Conservation (phyloP, 164 flowering plant genomes). For the Akebia trifoliata region DNA sequence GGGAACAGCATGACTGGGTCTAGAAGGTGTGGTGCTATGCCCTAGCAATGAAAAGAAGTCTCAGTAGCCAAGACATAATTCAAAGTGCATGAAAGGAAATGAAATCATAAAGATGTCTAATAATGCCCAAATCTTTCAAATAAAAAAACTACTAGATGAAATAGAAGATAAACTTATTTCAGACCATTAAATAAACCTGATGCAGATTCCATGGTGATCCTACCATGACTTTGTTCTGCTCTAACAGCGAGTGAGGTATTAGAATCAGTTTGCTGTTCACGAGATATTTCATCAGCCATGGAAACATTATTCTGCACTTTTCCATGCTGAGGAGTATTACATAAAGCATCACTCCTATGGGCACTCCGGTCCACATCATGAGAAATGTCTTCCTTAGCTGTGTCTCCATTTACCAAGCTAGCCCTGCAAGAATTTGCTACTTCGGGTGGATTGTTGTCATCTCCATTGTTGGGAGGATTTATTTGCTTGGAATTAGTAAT, state of each 20-base stretch:
- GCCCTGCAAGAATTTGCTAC: constrained; percentile 40
- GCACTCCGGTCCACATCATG: constrained; percentile 32
- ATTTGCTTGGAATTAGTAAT: constrained; percentile 30
- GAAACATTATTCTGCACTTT: constrained; percentile 29
- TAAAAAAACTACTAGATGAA: neutral
- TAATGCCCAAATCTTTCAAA: neutral
- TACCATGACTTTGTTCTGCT: constrained; percentile 42
- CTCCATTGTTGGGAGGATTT: constrained; percentile 43
- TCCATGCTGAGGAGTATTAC: constrained; percentile 30
- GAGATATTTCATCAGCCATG: constrained; percentile 37
- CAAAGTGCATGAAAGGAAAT: neutral
- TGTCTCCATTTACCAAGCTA: constrained; percentile 40
- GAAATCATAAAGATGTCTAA: neutral
- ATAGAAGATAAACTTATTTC: neutral
- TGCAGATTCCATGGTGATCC: constrained; percentile 31
- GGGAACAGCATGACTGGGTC: constrained; percentile 27
- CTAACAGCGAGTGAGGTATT: constrained; percentile 33
- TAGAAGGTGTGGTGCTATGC: constrained; percentile 36
- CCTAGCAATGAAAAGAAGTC: constrained; percentile 33
- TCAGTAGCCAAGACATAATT: constrained; percentile 12
- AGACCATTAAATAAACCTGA: constrained; percentile 40
- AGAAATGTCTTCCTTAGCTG: constrained; percentile 35
- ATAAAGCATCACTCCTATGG: constrained; percentile 29
- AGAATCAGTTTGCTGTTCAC: constrained; percentile 30
- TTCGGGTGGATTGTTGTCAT: constrained; percentile 37